Evolutionary conservation across 192 early-diverging fungal species (phyloP).

Genomic region (Mortierella claussenii): DNA sequence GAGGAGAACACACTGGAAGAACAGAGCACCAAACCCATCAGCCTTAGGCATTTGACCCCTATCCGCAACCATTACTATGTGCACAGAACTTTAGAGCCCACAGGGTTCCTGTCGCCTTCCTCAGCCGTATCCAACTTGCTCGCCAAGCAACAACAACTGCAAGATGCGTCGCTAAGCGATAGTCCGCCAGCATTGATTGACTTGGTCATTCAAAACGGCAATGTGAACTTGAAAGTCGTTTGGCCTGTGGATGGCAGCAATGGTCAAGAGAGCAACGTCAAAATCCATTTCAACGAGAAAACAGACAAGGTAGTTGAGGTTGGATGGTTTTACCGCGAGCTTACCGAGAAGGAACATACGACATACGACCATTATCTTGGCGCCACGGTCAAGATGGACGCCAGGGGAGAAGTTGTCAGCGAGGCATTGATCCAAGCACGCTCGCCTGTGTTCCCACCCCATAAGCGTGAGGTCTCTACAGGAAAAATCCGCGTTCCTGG

Average conservation of each 20-base stretch:
- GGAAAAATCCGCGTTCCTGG: slow-evolving; percentile 16
- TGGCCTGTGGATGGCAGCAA: slow-evolving; percentile 20
- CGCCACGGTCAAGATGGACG: slow-evolving; percentile 35
- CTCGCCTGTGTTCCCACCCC: slow-evolving; percentile 45
- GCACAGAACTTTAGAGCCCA: slow-evolving; percentile 17
- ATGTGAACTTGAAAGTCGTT: slow-evolving; percentile 22
- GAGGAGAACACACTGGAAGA: slow-evolving; percentile 1
- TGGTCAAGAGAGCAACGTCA: slow-evolving; percentile 5
- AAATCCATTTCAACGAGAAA: slow-evolving; percentile 22
- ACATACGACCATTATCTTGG: slow-evolving; percentile 36
- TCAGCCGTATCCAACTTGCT: slow-evolving; percentile 23
- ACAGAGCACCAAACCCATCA: slow-evolving; percentile 3
- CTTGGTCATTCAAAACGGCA: slow-evolving; percentile 19
- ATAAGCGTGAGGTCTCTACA: slow-evolving; percentile 26
- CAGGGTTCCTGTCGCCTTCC: slow-evolving; percentile 20
- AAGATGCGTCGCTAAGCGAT: slow-evolving; percentile 5
- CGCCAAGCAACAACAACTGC: slow-evolving; percentile 14
- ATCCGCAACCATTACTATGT: slow-evolving; percentile 33
- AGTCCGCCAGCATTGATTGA: slow-evolving; percentile 38
- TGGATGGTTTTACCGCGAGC: slow-evolving; percentile 47
- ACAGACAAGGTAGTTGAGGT: slow-evolving; percentile 43
- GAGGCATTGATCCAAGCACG: slow-evolving; percentile 43
- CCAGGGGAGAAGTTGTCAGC: slow-evolving; percentile 22
- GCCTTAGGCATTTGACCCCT: slow-evolving; percentile 17
- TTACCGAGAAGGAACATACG: slow-evolving; percentile 36